Conservation (phyloP, 2,329 filamentous ascomycete genomes). For the Sporothrix humicola region DNA sequence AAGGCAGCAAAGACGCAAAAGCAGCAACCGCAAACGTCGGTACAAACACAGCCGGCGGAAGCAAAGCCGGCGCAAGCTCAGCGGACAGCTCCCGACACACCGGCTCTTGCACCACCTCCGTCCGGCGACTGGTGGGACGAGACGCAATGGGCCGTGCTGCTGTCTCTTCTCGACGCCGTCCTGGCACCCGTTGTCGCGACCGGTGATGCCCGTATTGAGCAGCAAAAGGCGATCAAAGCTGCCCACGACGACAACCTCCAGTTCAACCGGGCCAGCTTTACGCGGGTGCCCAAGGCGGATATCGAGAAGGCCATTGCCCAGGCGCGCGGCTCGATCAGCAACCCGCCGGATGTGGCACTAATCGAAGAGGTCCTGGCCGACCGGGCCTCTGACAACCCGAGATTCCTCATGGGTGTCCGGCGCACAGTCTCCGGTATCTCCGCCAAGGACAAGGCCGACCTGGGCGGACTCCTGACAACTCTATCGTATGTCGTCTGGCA, state of each 20-base stretch:
- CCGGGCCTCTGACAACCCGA: slow-evolving; percentile 57
- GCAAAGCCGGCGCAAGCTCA: not conserved
- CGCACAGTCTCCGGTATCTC: slow-evolving; percentile 50
- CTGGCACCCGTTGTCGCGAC: slow-evolving; percentile 63
- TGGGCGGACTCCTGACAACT: slow-evolving; percentile 50
- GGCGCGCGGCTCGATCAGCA: slow-evolving; percentile 46
- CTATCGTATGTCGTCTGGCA: slow-evolving; percentile 47
- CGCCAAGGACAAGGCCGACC: slow-evolving; percentile 43
- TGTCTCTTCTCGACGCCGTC: slow-evolving; percentile 62
- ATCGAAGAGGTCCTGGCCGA: slow-evolving; percentile 61
- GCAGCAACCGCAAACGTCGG: no score
- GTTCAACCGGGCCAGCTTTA: slow-evolving; percentile 49
- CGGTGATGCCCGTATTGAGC: slow-evolving; percentile 37
- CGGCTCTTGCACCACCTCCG: slow-evolving; percentile 30
- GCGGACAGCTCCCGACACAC: not conserved
- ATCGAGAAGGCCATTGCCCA: slow-evolving; percentile 55
- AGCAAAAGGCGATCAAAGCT: not conserved
- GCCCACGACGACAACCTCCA: slow-evolving; percentile 14
- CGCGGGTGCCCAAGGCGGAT: slow-evolving; percentile 56
- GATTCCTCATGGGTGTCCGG: slow-evolving; percentile 58
- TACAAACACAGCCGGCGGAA: not conserved
- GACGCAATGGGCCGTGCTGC: slow-evolving; percentile 60
- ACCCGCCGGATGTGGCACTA: slow-evolving; percentile 48
- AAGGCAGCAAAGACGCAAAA: not conserved
- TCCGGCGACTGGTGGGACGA: slow-evolving; percentile 50